Base-by-base conservation (phyloP, 2,329 filamentous ascomycete species). In the Fusarium temperatum region DNA sequence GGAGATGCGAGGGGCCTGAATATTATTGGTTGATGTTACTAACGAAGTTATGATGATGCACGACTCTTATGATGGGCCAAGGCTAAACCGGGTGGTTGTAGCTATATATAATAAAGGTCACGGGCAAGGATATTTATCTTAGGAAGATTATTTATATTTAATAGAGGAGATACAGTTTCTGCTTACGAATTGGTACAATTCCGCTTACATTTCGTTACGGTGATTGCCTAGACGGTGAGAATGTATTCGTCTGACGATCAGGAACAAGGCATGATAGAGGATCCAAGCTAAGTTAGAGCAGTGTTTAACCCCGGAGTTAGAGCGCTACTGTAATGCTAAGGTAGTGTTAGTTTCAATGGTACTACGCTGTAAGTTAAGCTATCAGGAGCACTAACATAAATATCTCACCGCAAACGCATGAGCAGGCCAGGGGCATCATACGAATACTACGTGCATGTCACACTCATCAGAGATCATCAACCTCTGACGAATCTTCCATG, bases 31-130 rank as follows among this genome's bases (percentile, higher is more conserved):
- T 68, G 44, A 65, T 44, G 41, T 30, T 54, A 48, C 24, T 70
- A 70, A 70, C 26, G 67, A 70, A 35, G 32, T 66, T 60, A 70
- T 50, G 67, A 70, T 48, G 48, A 70, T 26, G 26, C 5, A 26
- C 54, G 67, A 53, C 58, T 63, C 36, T 68, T 68, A 66, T 70
- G 58, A 70, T 44, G 35, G 41, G 47, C 44, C 26, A 39, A 48
- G 30, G 41, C 41, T 12, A 53, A 70, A 58, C 39, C 30, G n/a
- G 53, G 45, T 35, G 51, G 42, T 70, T 66, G 44, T 53, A 35
- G 51, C 66, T 28, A 45, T 20, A 48, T 50, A n/a, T 58, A 59
- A 59, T 47, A 61, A 14, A 45, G 44, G 28, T 56, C 41, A 18
- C n/a, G 36, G 32, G 24, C 15, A 50, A 12, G 17, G 32, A 32